These are phyloP conservation scores for Colletotrichum sp. DNA, from an alignment of 2,329 filamentous ascomycete species.

Conservation along the genomic window DNA sequence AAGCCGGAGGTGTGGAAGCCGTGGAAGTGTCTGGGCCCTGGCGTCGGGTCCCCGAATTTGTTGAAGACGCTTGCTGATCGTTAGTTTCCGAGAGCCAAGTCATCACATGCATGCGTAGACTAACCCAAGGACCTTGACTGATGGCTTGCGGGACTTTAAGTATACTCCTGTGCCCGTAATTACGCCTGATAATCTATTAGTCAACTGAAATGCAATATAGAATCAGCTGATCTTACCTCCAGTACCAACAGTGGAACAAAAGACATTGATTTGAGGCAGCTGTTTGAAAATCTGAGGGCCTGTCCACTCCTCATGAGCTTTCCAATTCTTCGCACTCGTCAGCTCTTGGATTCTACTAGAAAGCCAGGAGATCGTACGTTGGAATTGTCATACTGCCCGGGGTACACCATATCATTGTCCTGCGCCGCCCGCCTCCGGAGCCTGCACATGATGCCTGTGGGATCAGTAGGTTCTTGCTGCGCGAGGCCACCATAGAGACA, in stretches of 20 bases:
- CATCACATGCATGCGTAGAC: not conserved
- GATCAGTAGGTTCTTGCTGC: slow-evolving; percentile 35
- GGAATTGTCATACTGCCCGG: slow-evolving; percentile 38
- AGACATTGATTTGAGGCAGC: not conserved
- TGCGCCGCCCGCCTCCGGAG: slow-evolving; percentile 29
- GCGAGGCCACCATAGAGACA: slow-evolving; percentile 36
- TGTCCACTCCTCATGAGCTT: slow-evolving; percentile 22
- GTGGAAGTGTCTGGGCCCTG: not conserved
- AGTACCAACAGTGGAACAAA: slow-evolving; percentile 3
- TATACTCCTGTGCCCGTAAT: not conserved
- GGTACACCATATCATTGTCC: slow-evolving; percentile 30
- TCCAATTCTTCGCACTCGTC: slow-evolving; percentile 21
- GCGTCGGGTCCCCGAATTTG: not conserved
- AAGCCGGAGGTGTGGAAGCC: slow-evolving; percentile 1
- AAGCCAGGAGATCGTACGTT: slow-evolving; percentile 26
- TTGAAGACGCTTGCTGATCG: not conserved
- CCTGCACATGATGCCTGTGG: slow-evolving; percentile 34
- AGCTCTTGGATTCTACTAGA: fast-evolving
- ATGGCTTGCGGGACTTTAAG: not conserved
- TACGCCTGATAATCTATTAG: not conserved
- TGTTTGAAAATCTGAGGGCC: slow-evolving; percentile 14
- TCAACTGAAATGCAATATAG: fast-evolving
- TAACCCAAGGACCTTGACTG: not conserved
- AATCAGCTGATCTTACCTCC: not conserved
- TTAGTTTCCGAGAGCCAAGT: fast-evolving